Evolutionary conservation across 495 filamentous ascomycete species (phyloP), one percentile per base, ranked within the genome.

Genomic region (Aspergillus sparsus): DNA sequence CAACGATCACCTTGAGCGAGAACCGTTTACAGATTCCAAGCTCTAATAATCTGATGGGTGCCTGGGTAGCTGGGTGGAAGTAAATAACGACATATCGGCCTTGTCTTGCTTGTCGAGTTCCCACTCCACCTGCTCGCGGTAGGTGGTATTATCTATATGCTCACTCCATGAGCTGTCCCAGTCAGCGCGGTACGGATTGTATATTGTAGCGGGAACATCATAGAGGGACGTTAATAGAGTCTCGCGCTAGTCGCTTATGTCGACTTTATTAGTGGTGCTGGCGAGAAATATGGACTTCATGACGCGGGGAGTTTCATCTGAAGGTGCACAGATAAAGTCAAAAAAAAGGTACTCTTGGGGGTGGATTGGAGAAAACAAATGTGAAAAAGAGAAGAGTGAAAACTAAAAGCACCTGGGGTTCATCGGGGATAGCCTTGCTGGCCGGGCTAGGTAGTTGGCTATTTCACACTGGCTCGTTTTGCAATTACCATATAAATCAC

Each of bases 111-210:
- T 82, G 16, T 82, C 73, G 9, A 87, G 71, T 69, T 88, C 84
- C 84, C 83, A 87, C 39, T 78, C 70, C 0, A 84, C 82, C 66
- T 87, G 85, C 59, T 79, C 66, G 1, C 67, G 64, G 62, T 81
- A 87, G 0, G 72, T 76, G 0, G 55, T 41, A 54, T 74, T 78
- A 0, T 66, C 51, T 21, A 77, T 68, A 16, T 82, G 77, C 36
- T 61, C 58, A 50, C 83, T 75, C 80, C 82, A 83, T 18, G 68
- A 76, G 50, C 68, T 63, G 66, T 86, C 76, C 84, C 84, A 87
- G 63, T 83, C 75, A 4, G 67, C 50, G 0, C 83, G 79, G 11
- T 77, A 66, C 7, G 84, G 85, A 51, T 89, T 87, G 67, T 81
- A 77, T 54, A 89, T 72, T 6, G 82, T 85, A 56, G 89, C 63